phyloP scores from a whole-genome alignment of 202 grass and related monocot species.

The Schoenoplectus tabernaemontani region DNA sequence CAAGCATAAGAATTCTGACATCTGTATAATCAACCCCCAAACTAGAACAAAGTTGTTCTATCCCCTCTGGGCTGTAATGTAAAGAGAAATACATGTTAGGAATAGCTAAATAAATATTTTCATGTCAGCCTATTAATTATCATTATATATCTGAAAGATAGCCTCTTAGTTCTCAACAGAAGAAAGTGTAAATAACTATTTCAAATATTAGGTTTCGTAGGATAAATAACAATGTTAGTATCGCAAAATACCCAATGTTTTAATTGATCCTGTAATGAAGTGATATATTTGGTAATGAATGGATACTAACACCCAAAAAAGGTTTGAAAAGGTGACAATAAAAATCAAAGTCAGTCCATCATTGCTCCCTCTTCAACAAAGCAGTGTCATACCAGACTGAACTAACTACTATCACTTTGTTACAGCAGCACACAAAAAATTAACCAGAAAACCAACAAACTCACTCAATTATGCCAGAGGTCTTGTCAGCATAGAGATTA shows the following conservation, averaged over 20 bases:
- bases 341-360: not conserved
- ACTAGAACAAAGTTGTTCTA: slow-evolving; percentile 76
- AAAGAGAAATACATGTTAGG: slow-evolving; percentile 10
- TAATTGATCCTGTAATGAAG: not conserved
- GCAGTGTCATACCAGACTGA: not conserved
- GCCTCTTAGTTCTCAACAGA: not conserved
- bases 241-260: not conserved
- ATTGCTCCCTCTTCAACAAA: not conserved
- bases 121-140: not conserved
- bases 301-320: not conserved
- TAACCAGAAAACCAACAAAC: slow-evolving; percentile 17
- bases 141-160: not conserved
- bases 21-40: slow-evolving; percentile 92
- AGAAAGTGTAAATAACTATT: not conserved
- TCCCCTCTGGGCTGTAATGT: slow-evolving; percentile 82
- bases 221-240: not conserved
- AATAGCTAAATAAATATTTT: not conserved
- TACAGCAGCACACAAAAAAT: slow-evolving; percentile 3
- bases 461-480: slow-evolving; percentile 78
- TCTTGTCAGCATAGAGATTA: slow-evolving; percentile 63
- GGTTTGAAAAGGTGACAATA: not conserved
- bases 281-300: not conserved
- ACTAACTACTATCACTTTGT: slow-evolving; percentile 2
- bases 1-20: slow-evolving; percentile 97
- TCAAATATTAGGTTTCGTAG: not conserved